Conservation (phyloP, 352 stramenopile species). For the Hyaloperonospora brassicae region DNA sequence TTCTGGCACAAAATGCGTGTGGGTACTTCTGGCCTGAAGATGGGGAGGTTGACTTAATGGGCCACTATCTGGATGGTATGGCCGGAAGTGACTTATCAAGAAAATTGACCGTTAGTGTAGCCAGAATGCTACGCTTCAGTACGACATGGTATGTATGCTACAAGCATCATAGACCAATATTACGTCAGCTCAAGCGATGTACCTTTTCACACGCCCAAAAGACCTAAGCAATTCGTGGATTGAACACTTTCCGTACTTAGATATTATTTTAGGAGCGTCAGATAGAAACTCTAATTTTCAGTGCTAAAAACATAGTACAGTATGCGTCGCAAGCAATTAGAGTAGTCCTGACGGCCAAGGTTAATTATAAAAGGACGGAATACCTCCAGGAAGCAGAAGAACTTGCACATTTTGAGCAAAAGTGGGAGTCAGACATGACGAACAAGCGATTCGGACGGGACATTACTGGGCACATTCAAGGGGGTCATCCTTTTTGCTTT, state of each 20-base stretch:
- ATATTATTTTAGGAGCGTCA: background rate
- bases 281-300: background rate
- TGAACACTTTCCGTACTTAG: slow-evolving; percentile 3
- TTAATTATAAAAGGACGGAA: background rate
- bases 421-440: too few relatives aligned
- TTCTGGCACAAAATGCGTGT: slow-evolving; percentile 5
- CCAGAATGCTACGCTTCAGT: slow-evolving; percentile 6
- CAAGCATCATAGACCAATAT: slow-evolving; percentile 5
- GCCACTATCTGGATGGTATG: background rate
- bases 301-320: background rate
- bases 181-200: slow-evolving; percentile 12
- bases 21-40: slow-evolving; percentile 4
- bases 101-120: slow-evolving; percentile 7
- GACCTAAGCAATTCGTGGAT: slow-evolving; percentile 3
- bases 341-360: background rate
- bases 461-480: too few relatives aligned
- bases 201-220: slow-evolving; percentile 9
- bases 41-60: background rate
- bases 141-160: slow-evolving; percentile 15
- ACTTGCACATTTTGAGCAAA: background rate
- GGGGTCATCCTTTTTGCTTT: too few relatives aligned
- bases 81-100: background rate
- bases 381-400: slow-evolving; percentile 1
- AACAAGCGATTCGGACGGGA: too few relatives aligned
- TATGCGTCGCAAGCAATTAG: background rate